Evolutionary conservation across 73 alveolate genomes (phyloP).

Genomic region (Symbiodinium natans): DNA sequence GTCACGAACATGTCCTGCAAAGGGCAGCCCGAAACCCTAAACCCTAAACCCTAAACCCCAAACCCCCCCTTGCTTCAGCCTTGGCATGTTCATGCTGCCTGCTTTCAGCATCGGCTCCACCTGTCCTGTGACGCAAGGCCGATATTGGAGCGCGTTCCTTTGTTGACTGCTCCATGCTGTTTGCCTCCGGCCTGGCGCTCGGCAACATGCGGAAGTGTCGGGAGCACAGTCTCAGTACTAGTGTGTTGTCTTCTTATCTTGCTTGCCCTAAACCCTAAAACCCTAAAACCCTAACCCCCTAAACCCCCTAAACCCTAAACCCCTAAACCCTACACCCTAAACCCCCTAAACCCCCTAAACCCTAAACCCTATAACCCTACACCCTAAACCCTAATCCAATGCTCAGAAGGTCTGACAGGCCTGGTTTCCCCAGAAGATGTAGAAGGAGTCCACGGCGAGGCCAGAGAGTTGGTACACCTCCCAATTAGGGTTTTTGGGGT

Average conservation of each 20-base stretch:
- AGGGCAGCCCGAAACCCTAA: no score
- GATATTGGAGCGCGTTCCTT: conserved; percentile 52
- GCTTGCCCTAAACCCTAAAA: background rate
- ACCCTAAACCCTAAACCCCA: no score
- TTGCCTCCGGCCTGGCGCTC: conserved; percentile 31
- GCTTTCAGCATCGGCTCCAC: no score
- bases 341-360: no score
- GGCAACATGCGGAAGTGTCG: no score
- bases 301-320: background rate
- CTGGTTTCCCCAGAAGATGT: conserved; percentile 75
- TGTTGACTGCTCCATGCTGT: conserved; percentile 59
- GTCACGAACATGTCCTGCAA: conserved; percentile 38
- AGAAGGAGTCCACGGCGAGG: conserved; percentile 78
- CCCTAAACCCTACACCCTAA: no score
- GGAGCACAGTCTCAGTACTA: background rate
- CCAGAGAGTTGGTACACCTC: conserved; percentile 43
- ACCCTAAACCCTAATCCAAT: no score
- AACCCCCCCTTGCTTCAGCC: no score
- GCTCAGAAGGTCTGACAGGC: no score
- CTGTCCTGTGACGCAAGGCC: conserved; percentile 45
- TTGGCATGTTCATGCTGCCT: no score
- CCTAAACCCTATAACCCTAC: background rate
- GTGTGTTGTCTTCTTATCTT: background rate
- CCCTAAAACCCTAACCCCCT: background rate
- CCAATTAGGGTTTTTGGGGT: no score